Percentiles rank a stretch among this genome's conserved stretches.
Evolutionary conservation across 495 filamentous ascomycete genomes (phyloP).

Genomic region (Annulohypoxylon bovei): DNA sequence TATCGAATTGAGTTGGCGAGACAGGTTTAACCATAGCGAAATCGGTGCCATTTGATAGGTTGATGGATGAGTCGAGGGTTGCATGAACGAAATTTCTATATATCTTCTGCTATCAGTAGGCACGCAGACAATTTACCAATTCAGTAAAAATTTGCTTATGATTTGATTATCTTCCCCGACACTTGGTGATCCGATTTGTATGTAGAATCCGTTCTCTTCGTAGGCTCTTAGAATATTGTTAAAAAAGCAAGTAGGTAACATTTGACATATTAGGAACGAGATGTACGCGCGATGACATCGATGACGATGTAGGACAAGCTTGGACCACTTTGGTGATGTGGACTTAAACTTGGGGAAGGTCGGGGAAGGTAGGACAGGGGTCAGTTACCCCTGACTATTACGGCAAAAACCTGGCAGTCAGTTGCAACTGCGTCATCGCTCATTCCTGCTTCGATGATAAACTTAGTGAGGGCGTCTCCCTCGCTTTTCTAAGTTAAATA

Average conservation of each 20-base stretch:
- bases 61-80: constrained; percentile 11
- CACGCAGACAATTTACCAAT: constrained; percentile 18
- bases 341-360: not conserved
- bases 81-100: constrained; percentile 20
- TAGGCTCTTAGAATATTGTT: not conserved
- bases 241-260: no score
- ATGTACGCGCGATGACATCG: not conserved
- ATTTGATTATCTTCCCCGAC: not conserved
- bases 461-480: not conserved
- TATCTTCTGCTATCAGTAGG: constrained; percentile 14
- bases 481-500: not conserved
- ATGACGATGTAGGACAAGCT: not conserved
- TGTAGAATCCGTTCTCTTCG: not conserved
- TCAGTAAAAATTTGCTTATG: constrained; percentile 10
- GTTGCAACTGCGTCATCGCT: constrained; percentile 40
- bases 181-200: not conserved
- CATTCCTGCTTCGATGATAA: constrained; percentile 24
- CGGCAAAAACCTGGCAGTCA: constrained; percentile 25
- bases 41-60: constrained; percentile 6
- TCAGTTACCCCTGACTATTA: constrained; percentile 21
- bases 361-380: constrained; percentile 15
- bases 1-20: constrained; percentile 15
- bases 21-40: constrained; percentile 16
- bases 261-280: no score
- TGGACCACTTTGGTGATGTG: not conserved